Base-by-base conservation (phyloP, 352 stramenopile species). In the Globisporangium radiosum region DNA sequence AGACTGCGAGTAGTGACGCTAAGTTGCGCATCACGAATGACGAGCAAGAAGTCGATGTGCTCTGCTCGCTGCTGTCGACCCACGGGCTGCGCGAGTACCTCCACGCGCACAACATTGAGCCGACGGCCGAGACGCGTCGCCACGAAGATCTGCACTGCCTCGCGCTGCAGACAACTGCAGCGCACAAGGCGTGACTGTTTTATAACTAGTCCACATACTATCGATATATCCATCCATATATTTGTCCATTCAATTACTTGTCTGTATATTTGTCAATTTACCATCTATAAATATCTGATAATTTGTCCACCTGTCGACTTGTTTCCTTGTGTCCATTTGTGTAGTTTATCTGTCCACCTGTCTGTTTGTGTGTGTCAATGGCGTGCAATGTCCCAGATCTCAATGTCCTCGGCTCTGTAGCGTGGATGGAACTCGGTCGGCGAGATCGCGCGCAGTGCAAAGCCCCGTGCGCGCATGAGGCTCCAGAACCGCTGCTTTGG, bases 361-460 rank as follows among this genome's bases (percentile, higher is more conserved):
- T 33, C 25, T 33, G 25, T 33, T 1, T 25, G 25, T 33, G 25
- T 33, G 25, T 33, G 25, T 33, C 25, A 33, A 33, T 33, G 25
- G 25, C 25, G 25, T 33, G 25, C 25, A 54, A 83, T 64, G 25
- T 92, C 77, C 89, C 89, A 97, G 59, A 97, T 84, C 64, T 96
- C 87, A 67, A 97, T 95, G 59, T 97, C 89, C 44, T 88, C 83
- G 1, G 85, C 87, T 19, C 72, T 57, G 59, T 85, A 94, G 40
- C 82, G 74, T 14, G 83, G 81, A 63, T 94, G 83, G 56, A 90
- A 90, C 64, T 88, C 71, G 13, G 67, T 52, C 7, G 64, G 51
- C 7, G 72, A 69, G 48, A 94, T 65, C 39, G 72, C 72, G 5
- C 78, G 72, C 52, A 94, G 65, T 42, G 57, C 58, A 61, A 94